Conservation (phyloP, 192 early-diverging fungal genomes). For the Polychytrium aggregatum region DNA sequence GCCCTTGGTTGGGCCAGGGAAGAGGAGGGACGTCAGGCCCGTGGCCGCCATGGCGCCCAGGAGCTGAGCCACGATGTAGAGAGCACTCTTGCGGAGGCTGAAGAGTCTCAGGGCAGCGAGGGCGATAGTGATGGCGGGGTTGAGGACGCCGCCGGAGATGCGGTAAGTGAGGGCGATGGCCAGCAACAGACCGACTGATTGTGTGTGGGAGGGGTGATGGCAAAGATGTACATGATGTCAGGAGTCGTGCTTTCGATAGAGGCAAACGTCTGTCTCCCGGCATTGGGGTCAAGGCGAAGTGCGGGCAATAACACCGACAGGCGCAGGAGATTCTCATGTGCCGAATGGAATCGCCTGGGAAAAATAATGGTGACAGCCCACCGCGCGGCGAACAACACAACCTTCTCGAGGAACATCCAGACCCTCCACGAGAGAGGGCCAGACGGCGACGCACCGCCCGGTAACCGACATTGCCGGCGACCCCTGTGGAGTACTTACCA, state of each 20-base stretch:
- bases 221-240: no score
- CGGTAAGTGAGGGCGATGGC: conserved; percentile 14
- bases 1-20: conserved; percentile 15
- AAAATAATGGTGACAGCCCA: no score
- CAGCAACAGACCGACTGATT: no score
- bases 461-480: neutral
- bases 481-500: neutral
- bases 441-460: neutral
- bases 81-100: conserved; percentile 16
- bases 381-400: no score
- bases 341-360: no score
- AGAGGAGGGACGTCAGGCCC: conserved; percentile 16
- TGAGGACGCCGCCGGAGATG: conserved; percentile 50
- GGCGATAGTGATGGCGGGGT: conserved; percentile 53
- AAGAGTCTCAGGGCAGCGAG: conserved; percentile 43
- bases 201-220: no score
- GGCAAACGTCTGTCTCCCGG: no score
- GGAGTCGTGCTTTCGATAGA: no score
- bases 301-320: no score
- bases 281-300: no score
- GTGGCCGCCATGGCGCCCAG: conserved; percentile 44
- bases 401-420: no score
- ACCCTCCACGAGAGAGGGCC: conserved; percentile 1
- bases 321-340: no score
- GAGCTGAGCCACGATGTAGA: conserved; percentile 49